Evolutionary conservation across 768 basidiomycete genomes (phyloP), one percentile per base, ranked within the genome.

Genomic region (Cyclocybe aegerita): DNA sequence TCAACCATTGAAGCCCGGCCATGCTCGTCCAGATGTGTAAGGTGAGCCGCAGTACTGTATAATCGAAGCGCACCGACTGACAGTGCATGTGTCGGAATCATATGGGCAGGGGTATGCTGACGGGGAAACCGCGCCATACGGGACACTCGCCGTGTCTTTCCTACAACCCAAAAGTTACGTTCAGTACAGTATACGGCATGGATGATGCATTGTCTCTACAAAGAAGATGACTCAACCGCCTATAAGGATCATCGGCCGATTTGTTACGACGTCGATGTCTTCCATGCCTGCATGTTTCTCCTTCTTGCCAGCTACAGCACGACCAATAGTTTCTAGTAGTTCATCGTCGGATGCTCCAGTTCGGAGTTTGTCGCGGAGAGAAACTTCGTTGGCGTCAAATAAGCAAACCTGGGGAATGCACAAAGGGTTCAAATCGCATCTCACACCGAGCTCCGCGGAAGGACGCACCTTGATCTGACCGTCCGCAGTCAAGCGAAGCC

Each of bases 191-290:
- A 56, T 50, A 52, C 53, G 47, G 49, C 15, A 60, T 49, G 52
- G 59, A 54, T 42, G 48, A 54, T 41, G 57, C 54, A 65, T 59
- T 55, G 58, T 50, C 52, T 57, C 63, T 46, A 58, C 55, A 63
- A 62, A 63, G 54, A 65, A 70, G 65, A 56, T 66, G 63, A 82
- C 80, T 89, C 81, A 95, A 85, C 93, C 93, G 70, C 93, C 93
- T 68, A 95, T 95, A 53, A 91, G 73, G 55, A 94, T 94, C 92
- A 95, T 95, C 9, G 91, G 88, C 44, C 88, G 76, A 70, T 93
- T 93, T 40, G 80, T 80, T 37, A 80, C 65, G 48, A 87, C 85
- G 64, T 91, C 83, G 51, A 91, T 88, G 50, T 80, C 77, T 61
- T 88, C 84, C 90, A 92, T 92, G 35, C 85, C 89, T 35, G 83